These are phyloP conservation scores for Tulasnella sp. DNA, from an alignment of 768 basidiomycete genomes.

Conservation along the genomic window DNA sequence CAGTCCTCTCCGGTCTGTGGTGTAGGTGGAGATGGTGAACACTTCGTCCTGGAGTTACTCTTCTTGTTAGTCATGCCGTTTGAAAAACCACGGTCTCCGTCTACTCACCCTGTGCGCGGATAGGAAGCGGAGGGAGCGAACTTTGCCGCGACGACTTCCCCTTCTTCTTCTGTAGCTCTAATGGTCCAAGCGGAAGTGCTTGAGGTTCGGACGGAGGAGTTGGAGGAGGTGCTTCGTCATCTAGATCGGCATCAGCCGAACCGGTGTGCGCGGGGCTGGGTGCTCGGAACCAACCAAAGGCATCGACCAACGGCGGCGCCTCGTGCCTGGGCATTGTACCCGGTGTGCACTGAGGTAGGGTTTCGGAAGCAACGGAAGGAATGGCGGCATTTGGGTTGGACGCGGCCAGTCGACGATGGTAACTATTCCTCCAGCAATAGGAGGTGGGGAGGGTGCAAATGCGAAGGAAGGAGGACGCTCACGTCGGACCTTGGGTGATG, in stretches of 20 bases:
- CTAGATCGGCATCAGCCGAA: background rate
- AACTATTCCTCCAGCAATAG: conserved; percentile 56
- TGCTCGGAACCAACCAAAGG: conserved; percentile 34
- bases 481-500: background rate
- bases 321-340: conserved; percentile 11
- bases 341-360: conserved; percentile 31
- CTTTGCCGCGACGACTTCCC: background rate
- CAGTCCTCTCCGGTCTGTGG: no score
- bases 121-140: background rate
- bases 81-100: background rate
- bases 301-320: conserved; percentile 33
- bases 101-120: background rate
- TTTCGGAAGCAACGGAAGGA: background rate
- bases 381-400: background rate
- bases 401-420: conserved; percentile 59
- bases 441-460: background rate
- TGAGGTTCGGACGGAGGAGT: conserved; percentile 10
- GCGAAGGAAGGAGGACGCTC: conserved; percentile 4
- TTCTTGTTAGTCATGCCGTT: no score
- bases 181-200: background rate
- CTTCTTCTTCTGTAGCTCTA: background rate
- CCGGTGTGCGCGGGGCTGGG: background rate
- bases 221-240: conserved; percentile 9
- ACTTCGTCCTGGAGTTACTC: no score
- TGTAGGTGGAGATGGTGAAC: no score